phyloP scores from a whole-genome alignment of 164 flowering plant species.

The Berberis vulgaris region DNA sequence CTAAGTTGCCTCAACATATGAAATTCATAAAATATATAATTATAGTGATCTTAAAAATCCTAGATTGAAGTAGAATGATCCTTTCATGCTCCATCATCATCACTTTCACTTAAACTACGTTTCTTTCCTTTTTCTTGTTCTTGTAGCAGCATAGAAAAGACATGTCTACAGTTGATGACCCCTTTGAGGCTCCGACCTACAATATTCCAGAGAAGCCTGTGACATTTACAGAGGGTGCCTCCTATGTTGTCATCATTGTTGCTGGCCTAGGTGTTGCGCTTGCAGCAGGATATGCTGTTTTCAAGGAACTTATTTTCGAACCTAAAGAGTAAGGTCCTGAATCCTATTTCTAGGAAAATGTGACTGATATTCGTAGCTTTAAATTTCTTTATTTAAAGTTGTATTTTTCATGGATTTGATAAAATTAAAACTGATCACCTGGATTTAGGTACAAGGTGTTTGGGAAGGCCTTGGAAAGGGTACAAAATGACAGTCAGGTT shows the following conservation, averaged over 20 bases:
- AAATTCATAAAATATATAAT: too few relatives aligned
- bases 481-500: slow-evolving; percentile 85
- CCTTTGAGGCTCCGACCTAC: slow-evolving; percentile 95
- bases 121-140: neutral
- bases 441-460: slow-evolving; percentile 76
- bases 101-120: too few relatives aligned
- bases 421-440: neutral
- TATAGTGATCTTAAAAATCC: too few relatives aligned
- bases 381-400: neutral
- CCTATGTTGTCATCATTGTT: slow-evolving; percentile 74
- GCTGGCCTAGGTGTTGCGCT: slow-evolving; percentile 86
- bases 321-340: slow-evolving; percentile 71
- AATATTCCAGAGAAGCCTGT: slow-evolving; percentile 96
- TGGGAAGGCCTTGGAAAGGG: slow-evolving; percentile 63
- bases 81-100: too few relatives aligned
- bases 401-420: neutral
- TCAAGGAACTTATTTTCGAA: slow-evolving; percentile 78
- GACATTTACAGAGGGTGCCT: slow-evolving; percentile 87
- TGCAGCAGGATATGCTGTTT: slow-evolving; percentile 79
- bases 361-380: neutral
- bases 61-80: too few relatives aligned
- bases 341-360: neutral
- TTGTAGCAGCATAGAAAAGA: slow-evolving; percentile 50
- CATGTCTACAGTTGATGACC: slow-evolving; percentile 70
- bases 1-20: too few relatives aligned